These are phyloP conservation scores for Drechslerella coelobrocha DNA, from an alignment of 2,329 filamentous ascomycete species.

Conservation along the genomic window DNA sequence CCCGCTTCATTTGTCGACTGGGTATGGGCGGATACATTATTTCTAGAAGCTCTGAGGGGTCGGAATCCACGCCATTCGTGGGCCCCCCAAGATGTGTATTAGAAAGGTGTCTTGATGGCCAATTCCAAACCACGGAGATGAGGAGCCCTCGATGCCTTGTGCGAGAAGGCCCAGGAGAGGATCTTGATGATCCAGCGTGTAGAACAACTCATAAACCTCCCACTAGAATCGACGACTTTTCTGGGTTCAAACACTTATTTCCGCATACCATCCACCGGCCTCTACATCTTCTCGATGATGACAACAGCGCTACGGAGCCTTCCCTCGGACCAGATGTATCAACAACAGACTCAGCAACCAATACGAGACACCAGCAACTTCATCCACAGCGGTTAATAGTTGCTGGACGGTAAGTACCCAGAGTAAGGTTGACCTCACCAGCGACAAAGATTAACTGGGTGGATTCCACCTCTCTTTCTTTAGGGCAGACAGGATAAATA, in stretches of 20 bases:
- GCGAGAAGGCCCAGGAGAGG: conserved; percentile 20
- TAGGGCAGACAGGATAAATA: conserved; percentile 33
- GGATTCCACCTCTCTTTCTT: not conserved
- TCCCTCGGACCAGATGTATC: conserved; percentile 9
- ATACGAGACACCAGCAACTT: conserved; percentile 20
- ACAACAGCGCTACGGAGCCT: conserved; percentile 6
- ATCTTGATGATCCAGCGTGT: conserved; percentile 6
- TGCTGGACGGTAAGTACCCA: conserved; percentile 24
- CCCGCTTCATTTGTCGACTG: too few relatives aligned
- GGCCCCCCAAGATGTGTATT: conserved; percentile 23
- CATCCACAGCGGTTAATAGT: conserved; percentile 21
- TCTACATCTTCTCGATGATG: conserved; percentile 25
- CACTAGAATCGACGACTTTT: conserved; percentile 15
- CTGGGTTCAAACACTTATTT: conserved; percentile 40
- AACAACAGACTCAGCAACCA: conserved; percentile 6
- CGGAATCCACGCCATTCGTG: conserved; percentile 12
- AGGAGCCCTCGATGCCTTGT: conserved; percentile 17
- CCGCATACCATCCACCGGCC: conserved; percentile 17
- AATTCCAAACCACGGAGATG: conserved; percentile 15
- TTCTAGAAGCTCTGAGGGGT: conserved; percentile 21
- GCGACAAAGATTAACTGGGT: not conserved
- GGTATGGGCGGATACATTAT: conserved; percentile 47
- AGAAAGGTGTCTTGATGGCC: conserved; percentile 21
- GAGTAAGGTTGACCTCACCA: not conserved
- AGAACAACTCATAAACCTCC: conserved; percentile 6